Conservation (phyloP, 352 stramenopile genomes). For the Globisporangium alternatum region DNA sequence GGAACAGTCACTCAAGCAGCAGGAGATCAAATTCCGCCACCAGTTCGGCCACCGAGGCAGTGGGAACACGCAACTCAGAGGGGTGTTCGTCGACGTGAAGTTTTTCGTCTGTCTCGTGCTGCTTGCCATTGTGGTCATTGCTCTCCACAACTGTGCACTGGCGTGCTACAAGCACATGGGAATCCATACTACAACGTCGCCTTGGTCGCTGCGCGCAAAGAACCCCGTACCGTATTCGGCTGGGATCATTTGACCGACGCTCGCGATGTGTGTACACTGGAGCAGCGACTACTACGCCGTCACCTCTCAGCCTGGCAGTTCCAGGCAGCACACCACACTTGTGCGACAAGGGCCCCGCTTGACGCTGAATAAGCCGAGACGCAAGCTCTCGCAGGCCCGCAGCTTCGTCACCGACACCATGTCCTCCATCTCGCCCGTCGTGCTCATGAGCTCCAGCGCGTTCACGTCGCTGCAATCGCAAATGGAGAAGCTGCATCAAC, state of each 20-base stretch:
- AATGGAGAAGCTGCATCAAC: conserved; percentile 3
- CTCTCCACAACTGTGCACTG: not conserved
- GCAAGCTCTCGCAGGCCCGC: not conserved
- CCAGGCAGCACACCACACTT: not conserved
- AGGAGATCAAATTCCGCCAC: conserved; percentile 20
- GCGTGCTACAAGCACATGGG: not conserved
- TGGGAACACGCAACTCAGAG: conserved; percentile 23
- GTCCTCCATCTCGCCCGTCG: not conserved
- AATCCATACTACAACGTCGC: not conserved
- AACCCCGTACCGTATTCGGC: conserved; percentile 34
- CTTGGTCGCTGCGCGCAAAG: conserved; percentile 18
- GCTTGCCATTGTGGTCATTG: not conserved
- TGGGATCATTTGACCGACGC: conserved; percentile 23
- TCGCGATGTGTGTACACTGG: conserved; percentile 33
- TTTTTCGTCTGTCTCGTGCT: conserved; percentile 26
- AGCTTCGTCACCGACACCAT: not conserved
- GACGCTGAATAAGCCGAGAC: not conserved
- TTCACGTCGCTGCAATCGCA: not conserved
- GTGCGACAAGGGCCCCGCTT: not conserved
- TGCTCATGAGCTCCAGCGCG: not conserved
- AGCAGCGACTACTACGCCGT: conserved; percentile 35
- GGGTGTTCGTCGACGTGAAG: conserved; percentile 33
- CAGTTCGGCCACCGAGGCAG: conserved; percentile 16
- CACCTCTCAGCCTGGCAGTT: too few species aligned
- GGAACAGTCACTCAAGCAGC: conserved; percentile 1